Percentiles rank a stretch among this genome's conserved stretches.
phyloP scores from a whole-genome alignment of 352 stramenopile species.

The Peronospora belbahrii region DNA sequence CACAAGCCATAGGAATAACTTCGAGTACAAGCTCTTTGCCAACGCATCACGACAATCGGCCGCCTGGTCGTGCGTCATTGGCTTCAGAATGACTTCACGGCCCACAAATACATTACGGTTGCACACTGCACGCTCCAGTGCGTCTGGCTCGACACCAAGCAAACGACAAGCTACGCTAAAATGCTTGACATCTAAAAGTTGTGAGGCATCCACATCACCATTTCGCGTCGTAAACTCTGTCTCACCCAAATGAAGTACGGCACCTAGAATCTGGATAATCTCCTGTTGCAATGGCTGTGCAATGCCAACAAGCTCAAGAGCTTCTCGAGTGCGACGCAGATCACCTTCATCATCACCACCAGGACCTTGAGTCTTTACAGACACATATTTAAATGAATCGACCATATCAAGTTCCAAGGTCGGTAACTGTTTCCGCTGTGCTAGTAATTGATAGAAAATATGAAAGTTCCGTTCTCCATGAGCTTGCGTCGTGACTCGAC shows the following conservation, averaged over 20 bases:
- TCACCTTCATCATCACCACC: constrained; percentile 52
- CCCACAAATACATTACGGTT: constrained; percentile 81
- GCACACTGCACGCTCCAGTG: constrained; percentile 62
- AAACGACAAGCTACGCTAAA: constrained; percentile 54
- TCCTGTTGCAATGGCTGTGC: constrained; percentile 69
- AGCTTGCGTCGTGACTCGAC: constrained; percentile 80
- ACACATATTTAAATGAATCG: constrained; percentile 67
- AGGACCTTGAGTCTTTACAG: constrained; percentile 21
- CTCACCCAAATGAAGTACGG: constrained; percentile 90
- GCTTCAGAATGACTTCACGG: constrained; percentile 71
- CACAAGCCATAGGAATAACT: constrained; percentile 95
- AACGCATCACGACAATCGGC: constrained; percentile 88
- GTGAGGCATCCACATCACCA: constrained; percentile 72
- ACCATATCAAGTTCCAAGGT: constrained; percentile 44
- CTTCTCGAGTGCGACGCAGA: constrained; percentile 65
- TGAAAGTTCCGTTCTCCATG: constrained; percentile 89
- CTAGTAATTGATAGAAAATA: constrained; percentile 91
- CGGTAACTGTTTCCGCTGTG: constrained; percentile 44
- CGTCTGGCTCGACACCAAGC: constrained; percentile 43
- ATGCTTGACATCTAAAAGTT: constrained; percentile 45
- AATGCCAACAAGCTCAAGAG: constrained; percentile 87
- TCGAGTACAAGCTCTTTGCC: constrained; percentile 91
- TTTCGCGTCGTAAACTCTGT: constrained; percentile 72
- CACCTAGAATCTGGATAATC: constrained; percentile 84
- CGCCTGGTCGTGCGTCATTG: constrained; percentile 79